Evolutionary conservation across 2,329 filamentous ascomycete species (phyloP).

Genomic region (Seiridium unicorne): DNA sequence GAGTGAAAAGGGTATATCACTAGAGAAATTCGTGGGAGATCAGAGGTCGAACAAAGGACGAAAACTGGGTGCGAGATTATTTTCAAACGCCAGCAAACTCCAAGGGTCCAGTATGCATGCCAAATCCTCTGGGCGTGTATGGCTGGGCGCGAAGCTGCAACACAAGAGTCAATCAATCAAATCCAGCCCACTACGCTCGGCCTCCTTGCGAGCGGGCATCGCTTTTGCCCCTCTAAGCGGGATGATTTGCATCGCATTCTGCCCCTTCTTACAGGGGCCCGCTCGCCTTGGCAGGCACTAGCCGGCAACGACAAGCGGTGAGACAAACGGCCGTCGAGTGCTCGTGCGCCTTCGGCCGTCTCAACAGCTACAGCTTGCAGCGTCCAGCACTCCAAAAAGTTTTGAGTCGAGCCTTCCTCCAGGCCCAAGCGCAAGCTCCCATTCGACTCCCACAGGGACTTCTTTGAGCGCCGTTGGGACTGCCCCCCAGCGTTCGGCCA

Average conservation of each 20-base stretch:
- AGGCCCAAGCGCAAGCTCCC: too few relatives aligned
- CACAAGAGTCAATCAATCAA: not conserved
- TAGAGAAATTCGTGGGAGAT: too few relatives aligned
- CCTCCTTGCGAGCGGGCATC: not conserved
- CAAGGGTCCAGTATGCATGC: not conserved
- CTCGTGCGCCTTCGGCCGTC: not conserved
- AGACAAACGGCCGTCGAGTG: not conserved
- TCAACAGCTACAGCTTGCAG: not conserved
- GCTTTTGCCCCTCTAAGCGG: constrained; percentile 1
- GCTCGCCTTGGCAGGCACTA: not conserved
- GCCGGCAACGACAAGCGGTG: constrained; percentile 6
- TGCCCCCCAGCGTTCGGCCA: not conserved
- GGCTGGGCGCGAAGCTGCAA: not conserved
- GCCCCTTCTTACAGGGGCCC: not conserved
- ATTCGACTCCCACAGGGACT: not conserved
- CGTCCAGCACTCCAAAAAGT: too few relatives aligned
- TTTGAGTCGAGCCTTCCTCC: not conserved
- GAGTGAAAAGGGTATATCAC: too few relatives aligned
- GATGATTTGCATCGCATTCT: not conserved
- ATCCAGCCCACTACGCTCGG: not conserved
- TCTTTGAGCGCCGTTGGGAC: not conserved
- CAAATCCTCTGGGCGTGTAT: not conserved
- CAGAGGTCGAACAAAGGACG: not conserved
- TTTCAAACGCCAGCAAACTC: not conserved
- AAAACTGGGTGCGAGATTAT: not conserved